Base-by-base conservation (phyloP, 345 rosid genomes). In the Acer campestre region DNA sequence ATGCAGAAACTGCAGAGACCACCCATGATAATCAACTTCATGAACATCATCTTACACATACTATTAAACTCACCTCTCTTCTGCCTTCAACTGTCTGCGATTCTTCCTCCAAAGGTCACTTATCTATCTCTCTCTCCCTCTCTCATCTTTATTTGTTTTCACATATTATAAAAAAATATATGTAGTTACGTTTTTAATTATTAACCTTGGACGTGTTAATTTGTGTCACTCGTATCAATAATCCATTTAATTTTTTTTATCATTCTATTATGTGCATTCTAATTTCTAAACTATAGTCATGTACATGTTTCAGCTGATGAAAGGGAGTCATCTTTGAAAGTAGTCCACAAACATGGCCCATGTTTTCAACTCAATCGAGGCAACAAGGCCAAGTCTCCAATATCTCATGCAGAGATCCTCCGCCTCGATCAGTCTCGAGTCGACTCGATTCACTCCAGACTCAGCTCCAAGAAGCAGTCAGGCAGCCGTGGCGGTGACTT, bases 311-410 rank as follows among this genome's bases (percentile, higher is more conserved):
- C 87, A 82, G 91, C 68, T 22, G 58, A 78, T 10, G 82, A 74
- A 11, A 70, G 82, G 18, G 82, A 81, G 62, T 82, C 97, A n/a
- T 84, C 90, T 6, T 85, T 94, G 73, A 81, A 61, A 48, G 92
- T 94, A 66, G 80, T 84, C 51, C 93, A 94, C 84, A 88, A 82
- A 77, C 86, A 90, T 58, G 98, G 98, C 1, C 86, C 98, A 67
- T 94, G 98, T 82, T 75, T 85, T 13, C 35, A 70, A 10, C 81
- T 80, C 46, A 61, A 59, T 56, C 77, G 40, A 29, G 67, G 42
- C 18, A 76, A 53, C 25, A 17, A 13, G 18, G 18, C 77, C 27
- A 80, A 69, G 40, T 55, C 63, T 55, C 87, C 87, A 35, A 35
- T 35, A 10, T 82, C 86, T 22, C 90, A 75, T 67, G 16, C 49